Base-by-base conservation (phyloP, 108 stramenopile genomes). In the Cyclostephanos tholiformis region DNA sequence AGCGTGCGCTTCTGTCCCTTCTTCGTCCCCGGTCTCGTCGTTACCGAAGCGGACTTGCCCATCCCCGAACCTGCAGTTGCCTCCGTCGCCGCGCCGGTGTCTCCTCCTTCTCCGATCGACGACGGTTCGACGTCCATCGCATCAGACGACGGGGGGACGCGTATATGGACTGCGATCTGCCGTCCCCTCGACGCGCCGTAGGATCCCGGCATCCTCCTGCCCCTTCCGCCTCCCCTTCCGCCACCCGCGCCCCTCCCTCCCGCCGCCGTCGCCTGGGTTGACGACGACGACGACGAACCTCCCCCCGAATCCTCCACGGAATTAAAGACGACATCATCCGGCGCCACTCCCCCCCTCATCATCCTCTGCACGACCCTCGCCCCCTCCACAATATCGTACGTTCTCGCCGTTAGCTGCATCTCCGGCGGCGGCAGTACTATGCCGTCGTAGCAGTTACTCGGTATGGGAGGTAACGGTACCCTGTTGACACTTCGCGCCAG, bases 361-460 rank as follows among this genome's bases (percentile, higher is more conserved):
- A 91, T 89, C 23, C 73, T 69, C 51, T 86, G 84, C 7, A 76
- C 81, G 7, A 79, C 82, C 49, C 82, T 80, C 16, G 89, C 88
- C 16, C 89, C 84, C 67, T 84, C 89, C 38, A 95, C 88, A 23
- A 95, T 83, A 85, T 95, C 93, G 78, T 82, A 95, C 32, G 93
- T 92, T 20, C 93, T 71, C 7, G 85, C 82, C 52, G 89, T 91
- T 64, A 95, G 64, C 63, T 86, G 87, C 43, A 90, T 76, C 12
- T 75, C 76, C 27, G 74, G 74, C 8, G 89, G 86, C 6, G 93
- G 93, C 36, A 94, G 68, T 29, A 85, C 69, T 10, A 95, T 75
- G 2, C 93, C 93, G 43, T 80, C 78, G 74, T 92, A 95, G 51
- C 91, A 91, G 56, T 86, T 69, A 0, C 78, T 44, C 16, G 93